Base-by-base conservation (phyloP, 768 basidiomycete species). In the Cantharellus cinnabarinus region DNA sequence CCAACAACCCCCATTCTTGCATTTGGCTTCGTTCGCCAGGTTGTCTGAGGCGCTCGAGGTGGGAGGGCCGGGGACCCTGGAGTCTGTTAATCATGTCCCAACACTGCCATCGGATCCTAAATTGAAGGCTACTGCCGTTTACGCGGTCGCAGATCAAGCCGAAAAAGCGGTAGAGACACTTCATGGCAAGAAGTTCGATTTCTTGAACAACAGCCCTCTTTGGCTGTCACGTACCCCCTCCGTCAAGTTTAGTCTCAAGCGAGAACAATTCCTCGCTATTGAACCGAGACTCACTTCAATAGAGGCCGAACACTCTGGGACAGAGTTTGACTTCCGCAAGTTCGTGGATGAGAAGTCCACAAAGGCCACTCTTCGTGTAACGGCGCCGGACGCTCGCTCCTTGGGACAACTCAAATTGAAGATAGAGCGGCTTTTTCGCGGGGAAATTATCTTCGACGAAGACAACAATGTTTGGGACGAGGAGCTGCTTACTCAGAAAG, bases 401-500 rank as follows among this genome's bases (percentile, higher is more conserved):
- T 29, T 48, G 29, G 44, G 44, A 10, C 10, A 48, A 29, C 10
- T 48, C 10, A 48, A 48, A 29, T 10, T 48, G 44, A 48, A 48
- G 44, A 48, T 48, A 29, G 44, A 48, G 29, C 10, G 10, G 29
- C 44, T 48, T 29, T 29, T 48, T 48, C 29, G 10, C 29, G 44
- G 44, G 10, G 44, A 48, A 10, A 29, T 48, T 29, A 48, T 48
- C 44, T 10, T 10, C 10, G 44, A 10, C 10, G 44, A 48, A 10
- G 44, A 48, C 44, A 29, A 48, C 10, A 48, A 48, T 1, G 60
- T 74, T 2, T 80, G 79, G 78, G 74, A 77, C 55, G 73, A 74
- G 10, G 41, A 50, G 41, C 73, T 79, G 60, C 69, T 72, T 14
- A 66, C 69, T n/a, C 55, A 69, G 15, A 73, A 71, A 59, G 74